Conservation (phyloP, 106 monocot species). For the Allium cepa region DNA sequence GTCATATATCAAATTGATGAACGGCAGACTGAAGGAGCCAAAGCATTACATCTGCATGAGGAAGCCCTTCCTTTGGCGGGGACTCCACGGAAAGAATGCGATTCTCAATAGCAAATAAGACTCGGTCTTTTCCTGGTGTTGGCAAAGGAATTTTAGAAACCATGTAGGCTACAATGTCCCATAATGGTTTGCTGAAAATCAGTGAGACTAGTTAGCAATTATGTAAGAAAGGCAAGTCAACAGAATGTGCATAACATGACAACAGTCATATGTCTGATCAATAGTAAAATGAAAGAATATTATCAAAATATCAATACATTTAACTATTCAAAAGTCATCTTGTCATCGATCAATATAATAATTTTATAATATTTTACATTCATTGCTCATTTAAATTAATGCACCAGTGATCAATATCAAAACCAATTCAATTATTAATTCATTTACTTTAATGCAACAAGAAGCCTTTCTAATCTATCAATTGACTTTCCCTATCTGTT, state of each 20-base stretch:
- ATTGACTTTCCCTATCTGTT: no score
- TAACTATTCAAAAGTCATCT: not conserved
- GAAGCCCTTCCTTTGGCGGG: constrained; percentile 85
- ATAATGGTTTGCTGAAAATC: constrained; percentile 81
- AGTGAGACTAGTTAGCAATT: constrained; percentile 1
- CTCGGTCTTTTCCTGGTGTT: constrained; percentile 75
- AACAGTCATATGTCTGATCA: not conserved
- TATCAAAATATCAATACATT: not conserved
- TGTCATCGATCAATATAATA: not conserved
- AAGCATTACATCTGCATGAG: constrained; percentile 86
- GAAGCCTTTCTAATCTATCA: no score
- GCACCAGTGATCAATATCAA: no score
- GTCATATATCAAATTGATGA: no score
- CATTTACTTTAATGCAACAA: no score
- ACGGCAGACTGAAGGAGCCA: not conserved
- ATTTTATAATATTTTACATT: no score
- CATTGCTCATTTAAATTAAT: no score
- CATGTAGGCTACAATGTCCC: constrained; percentile 81
- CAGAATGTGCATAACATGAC: not conserved
- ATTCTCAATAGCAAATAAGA: constrained; percentile 83
- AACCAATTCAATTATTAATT: no score
- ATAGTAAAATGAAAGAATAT: not conserved
- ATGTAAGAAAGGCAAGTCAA: no score
- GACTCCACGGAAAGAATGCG: constrained; percentile 82
- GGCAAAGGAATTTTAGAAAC: constrained; percentile 90